A percentile compares a stretch with the other conserved stretches of the same genome.
These are phyloP conservation scores for Candida nonsorbophila DNA, from an alignment of 805 yeast genomes.

Conservation along the genomic window DNA sequence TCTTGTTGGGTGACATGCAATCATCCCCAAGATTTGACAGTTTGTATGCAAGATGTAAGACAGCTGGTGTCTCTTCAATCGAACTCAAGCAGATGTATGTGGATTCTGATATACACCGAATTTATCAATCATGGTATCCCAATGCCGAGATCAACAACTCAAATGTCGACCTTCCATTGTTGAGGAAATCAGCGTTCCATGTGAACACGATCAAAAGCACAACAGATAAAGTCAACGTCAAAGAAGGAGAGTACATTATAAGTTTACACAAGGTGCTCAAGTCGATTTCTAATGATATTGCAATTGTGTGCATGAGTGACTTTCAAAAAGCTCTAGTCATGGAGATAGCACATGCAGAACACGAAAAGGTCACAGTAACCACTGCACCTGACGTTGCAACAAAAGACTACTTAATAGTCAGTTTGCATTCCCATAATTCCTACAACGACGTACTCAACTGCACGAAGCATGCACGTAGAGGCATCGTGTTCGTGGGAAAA, in stretches of 20 bases:
- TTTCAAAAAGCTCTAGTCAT: constrained; percentile 7
- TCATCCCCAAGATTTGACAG: too few species aligned
- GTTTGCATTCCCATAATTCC: constrained; percentile 5
- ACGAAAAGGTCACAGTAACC: too few species aligned
- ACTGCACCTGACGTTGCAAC: too few species aligned
- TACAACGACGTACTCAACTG: constrained; percentile 5
- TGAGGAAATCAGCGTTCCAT: too few species aligned
- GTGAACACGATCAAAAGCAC: background rate
- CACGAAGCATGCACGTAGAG: constrained; percentile 5
- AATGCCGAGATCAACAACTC: too few species aligned
- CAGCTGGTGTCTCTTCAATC: too few species aligned
- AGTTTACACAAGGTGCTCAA: constrained; percentile 1
- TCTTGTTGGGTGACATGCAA: too few species aligned
- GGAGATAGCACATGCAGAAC: constrained; percentile 4
- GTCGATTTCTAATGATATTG: constrained; percentile 1
- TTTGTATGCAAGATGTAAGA: too few species aligned
- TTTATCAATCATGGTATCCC: too few species aligned
- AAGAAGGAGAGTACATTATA: constrained; percentile 5
- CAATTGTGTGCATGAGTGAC: constrained; percentile 4
- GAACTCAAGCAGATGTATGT: too few species aligned
- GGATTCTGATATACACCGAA: too few species aligned
- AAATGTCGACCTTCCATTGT: too few species aligned
- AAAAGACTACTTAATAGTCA: constrained; percentile 7
- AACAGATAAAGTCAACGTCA: constrained; percentile 3
- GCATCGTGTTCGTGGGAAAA: constrained; percentile 3